Conservation (phyloP, 1,139 yeast genomes). For the Neolecta irregularis region DNA sequence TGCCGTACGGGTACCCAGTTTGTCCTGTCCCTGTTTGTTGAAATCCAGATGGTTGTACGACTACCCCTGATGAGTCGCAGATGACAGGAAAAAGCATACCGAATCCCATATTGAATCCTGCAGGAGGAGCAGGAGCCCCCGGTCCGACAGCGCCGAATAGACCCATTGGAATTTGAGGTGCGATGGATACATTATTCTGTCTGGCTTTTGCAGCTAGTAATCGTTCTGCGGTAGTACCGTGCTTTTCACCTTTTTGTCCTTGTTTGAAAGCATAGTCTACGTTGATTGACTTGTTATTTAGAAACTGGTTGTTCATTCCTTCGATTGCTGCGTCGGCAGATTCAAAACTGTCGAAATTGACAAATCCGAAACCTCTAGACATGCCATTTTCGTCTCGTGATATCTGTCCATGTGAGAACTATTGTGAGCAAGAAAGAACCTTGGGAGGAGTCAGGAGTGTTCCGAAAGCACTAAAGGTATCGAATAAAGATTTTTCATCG, state of each 20-base stretch:
- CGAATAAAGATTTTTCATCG: slow-evolving; percentile 42
- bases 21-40: too few species aligned
- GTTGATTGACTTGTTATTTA: slow-evolving; percentile 49
- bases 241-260: slow-evolving; percentile 40
- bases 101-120: too few species aligned
- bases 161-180: too few species aligned
- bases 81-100: too few species aligned
- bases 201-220: slow-evolving; percentile 53
- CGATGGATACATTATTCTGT: slow-evolving; percentile 20
- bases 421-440: not conserved
- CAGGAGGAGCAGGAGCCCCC: slow-evolving; percentile 4
- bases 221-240: slow-evolving; percentile 74
- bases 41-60: too few species aligned
- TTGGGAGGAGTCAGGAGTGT: slow-evolving; percentile 37
- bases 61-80: too few species aligned
- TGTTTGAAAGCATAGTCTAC: slow-evolving; percentile 64
- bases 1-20: too few species aligned
- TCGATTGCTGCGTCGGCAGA: slow-evolving; percentile 59
- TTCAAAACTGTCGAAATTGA: slow-evolving; percentile 46
- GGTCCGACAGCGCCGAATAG: too few species aligned
- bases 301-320: slow-evolving; percentile 49
- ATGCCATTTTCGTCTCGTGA: slow-evolving; percentile 38
- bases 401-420: slow-evolving; percentile 19
- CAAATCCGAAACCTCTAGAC: slow-evolving; percentile 51
- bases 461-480: slow-evolving; percentile 62